Evolutionary conservation across 2,329 filamentous ascomycete genomes (phyloP).

Genomic region (Penicillium sp.): DNA sequence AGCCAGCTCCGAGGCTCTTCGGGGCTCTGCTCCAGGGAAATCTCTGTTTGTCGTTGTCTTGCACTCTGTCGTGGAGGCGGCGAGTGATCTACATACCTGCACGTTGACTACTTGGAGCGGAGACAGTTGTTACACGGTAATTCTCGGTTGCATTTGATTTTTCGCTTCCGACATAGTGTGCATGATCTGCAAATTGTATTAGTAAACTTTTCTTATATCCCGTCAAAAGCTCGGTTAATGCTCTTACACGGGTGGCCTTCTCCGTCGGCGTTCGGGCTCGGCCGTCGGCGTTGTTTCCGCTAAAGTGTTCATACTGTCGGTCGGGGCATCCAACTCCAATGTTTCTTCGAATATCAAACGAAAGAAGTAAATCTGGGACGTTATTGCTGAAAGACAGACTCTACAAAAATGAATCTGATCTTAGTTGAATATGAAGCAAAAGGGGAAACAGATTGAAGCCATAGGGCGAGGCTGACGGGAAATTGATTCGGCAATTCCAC

Average conservation of each 20-base stretch:
- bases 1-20: not conserved
- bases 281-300: constrained; percentile 15
- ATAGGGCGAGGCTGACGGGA: not conserved
- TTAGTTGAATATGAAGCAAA: not conserved
- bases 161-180: constrained; percentile 58
- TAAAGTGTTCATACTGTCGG: not conserved
- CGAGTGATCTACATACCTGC: constrained; percentile 14
- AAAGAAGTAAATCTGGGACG: not conserved
- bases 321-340: not conserved
- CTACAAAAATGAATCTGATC: not conserved
- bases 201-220: not conserved
- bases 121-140: constrained; percentile 60
- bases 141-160: constrained; percentile 62
- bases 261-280: constrained; percentile 37
- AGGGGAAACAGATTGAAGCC: not conserved
- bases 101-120: constrained; percentile 36
- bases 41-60: not conserved
- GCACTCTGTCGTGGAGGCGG: constrained; percentile 4
- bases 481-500: constrained; percentile 18
- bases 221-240: not conserved
- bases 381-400: not conserved
- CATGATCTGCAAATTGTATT: constrained; percentile 47
- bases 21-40: not conserved
- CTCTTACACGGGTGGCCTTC: constrained; percentile 47
- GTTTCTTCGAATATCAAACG: not conserved